phyloP scores from a whole-genome alignment of 495 filamentous ascomycete genomes.

The Penicillium samsonianum region DNA sequence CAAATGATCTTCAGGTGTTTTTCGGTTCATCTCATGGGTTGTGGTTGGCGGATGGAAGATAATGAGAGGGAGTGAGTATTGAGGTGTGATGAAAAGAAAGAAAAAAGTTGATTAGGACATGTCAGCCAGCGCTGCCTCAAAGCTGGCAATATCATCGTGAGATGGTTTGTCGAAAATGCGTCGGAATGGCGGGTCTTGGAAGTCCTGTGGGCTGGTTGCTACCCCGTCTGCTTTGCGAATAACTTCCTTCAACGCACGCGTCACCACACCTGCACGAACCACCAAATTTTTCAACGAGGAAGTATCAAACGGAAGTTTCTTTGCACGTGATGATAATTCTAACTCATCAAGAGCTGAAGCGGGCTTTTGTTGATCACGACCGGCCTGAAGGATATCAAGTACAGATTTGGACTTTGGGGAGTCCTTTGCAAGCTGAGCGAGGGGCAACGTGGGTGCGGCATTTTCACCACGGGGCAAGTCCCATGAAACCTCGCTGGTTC shows the following conservation, averaged over 20 bases:
- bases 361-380: conserved; percentile 55
- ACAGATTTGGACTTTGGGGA: conserved; percentile 74
- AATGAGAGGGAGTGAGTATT: conserved; percentile 17
- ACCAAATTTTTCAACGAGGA: conserved; percentile 86
- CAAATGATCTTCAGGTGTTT: conserved; percentile 20
- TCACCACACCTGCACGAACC: conserved; percentile 75
- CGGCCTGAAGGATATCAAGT: conserved; percentile 81
- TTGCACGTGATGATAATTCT: conserved; percentile 49
- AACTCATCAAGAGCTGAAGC: conserved; percentile 41
- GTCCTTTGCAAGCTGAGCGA: conserved; percentile 31
- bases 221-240: conserved; percentile 78
- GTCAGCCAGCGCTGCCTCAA: conserved; percentile 35
- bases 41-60: conserved; percentile 20
- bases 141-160: conserved; percentile 35
- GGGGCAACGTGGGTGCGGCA: conserved; percentile 1
- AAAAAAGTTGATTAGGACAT: conserved; percentile 21
- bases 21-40: conserved; percentile 28
- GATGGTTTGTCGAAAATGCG: conserved; percentile 47
- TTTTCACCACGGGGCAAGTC: conserved; percentile 11
- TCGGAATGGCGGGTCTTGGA: conserved; percentile 46
- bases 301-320: conserved; percentile 90
- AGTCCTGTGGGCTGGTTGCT: conserved; percentile 56
- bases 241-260: conserved; percentile 69
- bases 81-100: conserved; percentile 9
- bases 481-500: conserved; percentile 41